Conservation (phyloP, 2,329 filamentous ascomycete species). For the Pestalotiopsis sp. region DNA sequence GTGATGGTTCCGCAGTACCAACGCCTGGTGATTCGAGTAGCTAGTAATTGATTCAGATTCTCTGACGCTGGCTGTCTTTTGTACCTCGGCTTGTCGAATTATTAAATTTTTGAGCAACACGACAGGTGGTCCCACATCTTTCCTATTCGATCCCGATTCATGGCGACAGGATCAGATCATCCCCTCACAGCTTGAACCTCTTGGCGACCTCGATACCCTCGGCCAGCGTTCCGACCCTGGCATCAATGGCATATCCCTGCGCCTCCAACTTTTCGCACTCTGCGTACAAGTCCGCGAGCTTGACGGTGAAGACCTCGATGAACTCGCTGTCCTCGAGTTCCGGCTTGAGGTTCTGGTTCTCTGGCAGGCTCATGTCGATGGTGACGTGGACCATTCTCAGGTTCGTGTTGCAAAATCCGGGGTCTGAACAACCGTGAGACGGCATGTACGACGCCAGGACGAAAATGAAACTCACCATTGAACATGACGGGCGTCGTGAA, state of each 20-base stretch:
- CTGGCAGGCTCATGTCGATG: constrained; percentile 69
- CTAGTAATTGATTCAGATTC: too few species aligned
- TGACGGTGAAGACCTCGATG: constrained; percentile 77
- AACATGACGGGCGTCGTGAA: constrained; percentile 46
- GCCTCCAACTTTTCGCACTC: constrained; percentile 68
- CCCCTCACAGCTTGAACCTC: constrained; percentile 44
- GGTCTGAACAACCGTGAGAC: constrained; percentile 42
- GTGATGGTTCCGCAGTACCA: too few species aligned
- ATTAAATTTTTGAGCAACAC: too few species aligned
- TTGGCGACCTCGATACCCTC: constrained; percentile 78
- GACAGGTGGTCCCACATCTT: background rate
- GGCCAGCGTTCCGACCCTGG: constrained; percentile 74
- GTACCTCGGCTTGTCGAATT: too few species aligned
- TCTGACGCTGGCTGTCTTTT: too few species aligned
- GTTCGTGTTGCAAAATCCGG: constrained; percentile 69
- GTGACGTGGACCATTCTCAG: constrained; percentile 72
- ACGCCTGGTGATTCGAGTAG: too few species aligned
- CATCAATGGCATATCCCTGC: constrained; percentile 78
- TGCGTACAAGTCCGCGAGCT: constrained; percentile 64
- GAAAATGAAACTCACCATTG: constrained; percentile 26
- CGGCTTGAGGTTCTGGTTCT: constrained; percentile 70
- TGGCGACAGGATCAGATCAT: background rate
- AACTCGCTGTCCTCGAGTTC: constrained; percentile 80
- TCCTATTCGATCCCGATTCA: constrained; percentile 56
- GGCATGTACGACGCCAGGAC: background rate